phyloP scores from a whole-genome alignment of 495 filamentous ascomycete genomes.

The Penicillium herquei region DNA sequence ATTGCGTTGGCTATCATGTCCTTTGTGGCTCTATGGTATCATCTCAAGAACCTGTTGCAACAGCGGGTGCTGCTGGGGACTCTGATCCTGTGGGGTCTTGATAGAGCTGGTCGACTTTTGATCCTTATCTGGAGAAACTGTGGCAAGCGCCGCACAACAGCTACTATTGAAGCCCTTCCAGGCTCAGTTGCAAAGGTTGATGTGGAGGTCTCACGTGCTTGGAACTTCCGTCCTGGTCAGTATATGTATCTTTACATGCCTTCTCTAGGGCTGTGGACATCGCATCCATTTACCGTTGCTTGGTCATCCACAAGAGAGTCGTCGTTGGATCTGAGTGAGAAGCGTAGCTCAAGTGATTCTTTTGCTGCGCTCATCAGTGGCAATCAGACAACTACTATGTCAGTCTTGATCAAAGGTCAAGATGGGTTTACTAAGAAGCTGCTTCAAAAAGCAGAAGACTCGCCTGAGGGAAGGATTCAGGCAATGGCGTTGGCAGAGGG shows the following conservation, averaged over 20 bases:
- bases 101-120: slow-evolving; percentile 51
- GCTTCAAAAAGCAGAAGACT: slow-evolving; percentile 41
- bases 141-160: slow-evolving; percentile 38
- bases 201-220: slow-evolving; percentile 47
- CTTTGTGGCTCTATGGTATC: slow-evolving; percentile 54
- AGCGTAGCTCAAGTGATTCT: slow-evolving; percentile 33
- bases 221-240: slow-evolving; percentile 50
- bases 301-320: slow-evolving; percentile 37
- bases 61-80: slow-evolving; percentile 39
- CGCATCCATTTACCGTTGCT: slow-evolving; percentile 58
- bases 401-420: slow-evolving; percentile 53
- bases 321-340: slow-evolving; percentile 17
- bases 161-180: slow-evolving; percentile 52
- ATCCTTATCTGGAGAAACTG: slow-evolving; percentile 62
- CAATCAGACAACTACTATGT: slow-evolving; percentile 41
- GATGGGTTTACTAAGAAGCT: slow-evolving; percentile 54
- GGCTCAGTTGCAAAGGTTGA: slow-evolving; percentile 50
- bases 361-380: slow-evolving; percentile 32
- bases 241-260: slow-evolving; percentile 60
- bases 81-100: slow-evolving; percentile 40
- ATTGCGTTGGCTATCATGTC: slow-evolving; percentile 47
- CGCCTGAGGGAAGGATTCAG: slow-evolving; percentile 38
- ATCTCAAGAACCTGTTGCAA: slow-evolving; percentile 45
- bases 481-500: slow-evolving; percentile 54
- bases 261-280: slow-evolving; percentile 47